Evolutionary conservation across 2,329 filamentous ascomycete genomes (phyloP), one percentile per base, ranked within the genome.

Genomic region (Nemania sp.): DNA sequence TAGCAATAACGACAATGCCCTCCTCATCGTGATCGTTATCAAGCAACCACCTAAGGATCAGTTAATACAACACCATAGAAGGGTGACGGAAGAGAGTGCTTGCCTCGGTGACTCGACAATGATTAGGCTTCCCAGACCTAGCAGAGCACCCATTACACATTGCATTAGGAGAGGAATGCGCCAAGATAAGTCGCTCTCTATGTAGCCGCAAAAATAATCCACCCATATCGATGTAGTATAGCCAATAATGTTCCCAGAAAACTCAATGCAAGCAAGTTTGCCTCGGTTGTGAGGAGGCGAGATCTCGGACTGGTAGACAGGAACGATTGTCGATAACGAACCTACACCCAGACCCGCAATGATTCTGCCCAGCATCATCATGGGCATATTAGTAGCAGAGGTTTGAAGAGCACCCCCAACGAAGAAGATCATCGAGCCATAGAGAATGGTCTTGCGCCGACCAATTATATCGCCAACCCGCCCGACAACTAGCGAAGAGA

Each of bases 21-120:
- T 99, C 94, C 71, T 99, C 94, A 68, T 99, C 94, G 67, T 97
- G 90, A 65, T 99, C 94, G 68, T 96, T 96, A 70, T 99, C 94
- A 42, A 99, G 80, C 7, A 99, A 84, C 94, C 94, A 99, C 77
- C 93, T 62, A 94, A 61, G 7, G 40, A 14, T 31, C 46, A 66
- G 73, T 73, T 61, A 74, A 64, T 48, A 57, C 37, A 34, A 47
- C 11, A 54, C 11, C 9, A 48, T 49, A 49, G 41, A 22, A 52
- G 49, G 20, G 11, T 3, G 15, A 9, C 7, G 17, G 19, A 7
- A 3, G 9, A 22, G 22, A 44, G 37, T 40, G 23, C 74, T 66
- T 76, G 94, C 91, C 91, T 88, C 39, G 94, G 94, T 22, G 94
- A 97, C 75, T 99, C 94, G 61, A 95, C 94, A 68, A 99, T 97